Evolutionary conservation across 495 filamentous ascomycete genomes (phyloP), one percentile per base, ranked within the genome.

Genomic region (Hypomontagnella submonticulosa): DNA sequence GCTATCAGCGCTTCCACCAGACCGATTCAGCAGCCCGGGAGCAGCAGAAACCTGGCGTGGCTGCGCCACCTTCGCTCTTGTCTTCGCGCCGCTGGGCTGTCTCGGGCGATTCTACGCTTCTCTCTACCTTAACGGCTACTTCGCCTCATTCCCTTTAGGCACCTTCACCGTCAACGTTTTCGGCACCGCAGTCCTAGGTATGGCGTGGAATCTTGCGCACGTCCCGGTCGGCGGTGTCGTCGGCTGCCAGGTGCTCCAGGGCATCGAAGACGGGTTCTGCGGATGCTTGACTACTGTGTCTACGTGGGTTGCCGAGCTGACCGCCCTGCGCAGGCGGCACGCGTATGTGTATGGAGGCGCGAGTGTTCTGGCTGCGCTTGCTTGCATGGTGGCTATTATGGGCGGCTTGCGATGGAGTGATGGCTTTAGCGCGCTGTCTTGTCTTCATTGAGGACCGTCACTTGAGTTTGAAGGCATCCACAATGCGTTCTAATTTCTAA

Each of bases 221-320:
- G 82, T 75, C 1, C 79, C 75, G 20, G 54, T 76, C 18, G 86
- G 80, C 4, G 79, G 80, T 27, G 76, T 72, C 73, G 83, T 85
- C 33, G 87, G 87, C 20, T 95, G 92, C 71, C 91, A 93, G 80
- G 87, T 96, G 2, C 73, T 96, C 65, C 88, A 91, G 71, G 93
- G 93, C 4, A 77, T 96, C 19, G 84, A 89, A 78, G 93, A 97
- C 80, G 94, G 94, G 47, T 96, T 97, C 69, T 97, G 93, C 73
- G 94, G 94, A 7, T 89, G 89, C 63, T 77, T 92, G 70, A 97
- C 93, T 9, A 98, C 94, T 8, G 86, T 98, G n/a, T 93, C 89
- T 68, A 97, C 93, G 4, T 97, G 92, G 92, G 90, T 95, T 11
- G 77, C 80, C 8, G 94, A 98, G 81, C 70, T 97, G 71, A 85